Base-by-base conservation (phyloP, 768 basidiomycete species). In the Kwoniella europaea region DNA sequence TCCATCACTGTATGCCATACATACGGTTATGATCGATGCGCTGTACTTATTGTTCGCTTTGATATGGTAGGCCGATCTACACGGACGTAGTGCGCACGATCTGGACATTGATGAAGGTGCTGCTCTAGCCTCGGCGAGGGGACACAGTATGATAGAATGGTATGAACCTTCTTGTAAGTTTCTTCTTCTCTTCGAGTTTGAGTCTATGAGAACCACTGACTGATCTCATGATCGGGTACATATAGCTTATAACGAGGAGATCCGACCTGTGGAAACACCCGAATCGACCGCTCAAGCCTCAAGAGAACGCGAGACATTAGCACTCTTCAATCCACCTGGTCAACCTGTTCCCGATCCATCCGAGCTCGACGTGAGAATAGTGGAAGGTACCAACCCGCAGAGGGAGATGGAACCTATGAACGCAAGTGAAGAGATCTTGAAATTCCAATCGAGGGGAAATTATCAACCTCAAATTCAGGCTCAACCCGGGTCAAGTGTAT, bases 251-350 rank as follows among this genome's bases (percentile, higher is more conserved):
- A 50, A n/a, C 61, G 74, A 73, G 1, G n/a, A n/a, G 18, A 61
- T 10, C 42, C 18, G 16, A 29, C 35, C 5, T 7, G 41, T 46
- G 16, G 44, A 56, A 18, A 80, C 76, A n/a, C 59, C 56, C 18
- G 79, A 81, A 62, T 54, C 53, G 2, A 22, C 57, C 10, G 63
- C 41, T 4, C 79, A 81, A 59, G 73, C 73, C 16, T 57, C 44
- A 10, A 54, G 79, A n/a, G 79, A 81, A 54, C 54, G 72, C 7
- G 76, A 74, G 10, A 76, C 77, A 15, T 72, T 81, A 15, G 79
- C 76, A 9, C 57, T 74, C 22, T 41, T 46, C 9, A 63, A 69
- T 60, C 68, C 68, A 50, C 68, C 68, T 41, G 68, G 68, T 50
- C 46, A 59, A 3, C 55, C 68, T 16, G 46, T 65, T 10, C 68